Evolutionary conservation across 1,284 basidiomycete genomes (phyloP).

Genomic region (Fomes fomentarius): DNA sequence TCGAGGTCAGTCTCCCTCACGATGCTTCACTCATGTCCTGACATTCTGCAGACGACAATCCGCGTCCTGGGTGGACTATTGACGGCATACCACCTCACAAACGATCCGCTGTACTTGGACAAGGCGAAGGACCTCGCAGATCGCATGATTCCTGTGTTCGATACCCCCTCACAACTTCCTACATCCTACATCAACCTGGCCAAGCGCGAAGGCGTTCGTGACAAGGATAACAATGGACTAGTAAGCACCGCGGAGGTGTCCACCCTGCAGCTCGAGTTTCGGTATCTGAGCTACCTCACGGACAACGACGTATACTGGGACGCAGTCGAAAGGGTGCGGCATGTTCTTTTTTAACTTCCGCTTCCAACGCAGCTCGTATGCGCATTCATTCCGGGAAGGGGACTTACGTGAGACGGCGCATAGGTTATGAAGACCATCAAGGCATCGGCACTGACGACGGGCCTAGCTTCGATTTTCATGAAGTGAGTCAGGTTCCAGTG

Average conservation of each 20-base stretch:
- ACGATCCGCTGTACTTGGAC: conserved; percentile 71
- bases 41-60: conserved; percentile 66
- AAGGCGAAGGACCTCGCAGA: conserved; percentile 83
- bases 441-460: conserved; percentile 63
- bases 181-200: conserved; percentile 80
- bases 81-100: conserved; percentile 79
- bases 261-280: conserved; percentile 88
- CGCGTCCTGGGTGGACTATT: conserved; percentile 84
- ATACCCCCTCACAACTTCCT: conserved; percentile 83
- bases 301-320: conserved; percentile 82
- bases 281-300: conserved; percentile 84
- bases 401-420: not conserved
- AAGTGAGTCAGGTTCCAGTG: conserved; percentile 48
- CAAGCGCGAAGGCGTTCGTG: conserved; percentile 63
- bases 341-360: not conserved
- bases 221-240: conserved; percentile 65
- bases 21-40: not conserved
- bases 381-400: not conserved
- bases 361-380: not conserved
- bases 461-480: conserved; percentile 87
- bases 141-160: conserved; percentile 85
- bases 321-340: conserved; percentile 72
- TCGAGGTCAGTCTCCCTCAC: conserved; percentile 67
- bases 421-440: conserved; percentile 79
- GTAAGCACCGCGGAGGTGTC: conserved; percentile 86